Evolutionary conservation across 1,284 basidiomycete species (phyloP), one percentile per base, ranked within the genome.

Genomic region (Garcileccinum viscosum): DNA sequence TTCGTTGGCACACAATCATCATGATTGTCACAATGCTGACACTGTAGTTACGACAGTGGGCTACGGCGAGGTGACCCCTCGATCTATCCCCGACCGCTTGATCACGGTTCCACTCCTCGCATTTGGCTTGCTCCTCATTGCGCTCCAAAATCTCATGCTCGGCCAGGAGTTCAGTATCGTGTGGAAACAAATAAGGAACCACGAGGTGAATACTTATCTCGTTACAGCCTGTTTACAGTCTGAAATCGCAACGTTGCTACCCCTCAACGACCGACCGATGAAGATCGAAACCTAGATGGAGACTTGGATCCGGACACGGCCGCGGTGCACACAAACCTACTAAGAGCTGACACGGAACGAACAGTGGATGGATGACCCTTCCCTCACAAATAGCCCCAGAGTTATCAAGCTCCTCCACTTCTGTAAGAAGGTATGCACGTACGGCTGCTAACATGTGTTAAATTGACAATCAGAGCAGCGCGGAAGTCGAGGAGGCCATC

Each of bases 101-200:
- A 84, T 96, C 71, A 95, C 95, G 0, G 84, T 96, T 1, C 95
- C 95, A 0, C 85, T 97, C 27, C 88, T 97, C 60, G 87, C 94
- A 30, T 96, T 95, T 75, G 95, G 95, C 2, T 84, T 96, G 11
- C 84, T 97, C 1, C 85, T 96, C 56, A 95, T 96, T 75, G 95
- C 95, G 0, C 85, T 96, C 2, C 95, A 95, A 7, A 93, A 90
- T 72, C 96, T 97, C 74, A 95, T 97, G 1, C 88, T 96, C 9
- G 95, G 95, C 1, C 83, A 94, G 61, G 95, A 97, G 78, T 97
- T 97, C 79, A 94, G 93, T 69, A 85, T 91, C 12, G 93, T 95
- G 2, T 96, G 94, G 91, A 94, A 95, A 70, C 86, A 87, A 27
- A 94, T 96, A 90, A 85, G 84, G 8, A 80, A 76, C n/a, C 81